A percentile compares a stretch with the other conserved stretches of the same genome.
Evolutionary conservation across 2,329 filamentous ascomycete genomes (phyloP).

Genomic region (Fusarium nodosum): DNA sequence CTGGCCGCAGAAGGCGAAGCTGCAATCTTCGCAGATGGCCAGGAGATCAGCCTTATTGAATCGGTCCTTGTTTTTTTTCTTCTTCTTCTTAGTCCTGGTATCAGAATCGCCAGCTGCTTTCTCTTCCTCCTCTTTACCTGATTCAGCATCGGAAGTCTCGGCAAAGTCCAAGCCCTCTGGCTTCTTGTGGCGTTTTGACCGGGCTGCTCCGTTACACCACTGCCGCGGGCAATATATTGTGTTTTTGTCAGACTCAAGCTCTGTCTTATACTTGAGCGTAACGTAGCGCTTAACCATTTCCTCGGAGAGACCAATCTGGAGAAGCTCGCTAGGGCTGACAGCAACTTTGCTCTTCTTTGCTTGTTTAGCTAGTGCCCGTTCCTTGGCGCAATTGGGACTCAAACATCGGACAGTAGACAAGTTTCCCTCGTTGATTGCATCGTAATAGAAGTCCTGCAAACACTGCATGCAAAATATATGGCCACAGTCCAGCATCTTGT

Average conservation of each 20-base stretch:
- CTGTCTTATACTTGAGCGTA: constrained; percentile 89
- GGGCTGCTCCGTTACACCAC: constrained; percentile 93
- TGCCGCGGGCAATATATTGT: constrained; percentile 92
- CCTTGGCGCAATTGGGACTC: constrained; percentile 81
- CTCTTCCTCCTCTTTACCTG: constrained; percentile 61
- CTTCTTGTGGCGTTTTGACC: constrained; percentile 79
- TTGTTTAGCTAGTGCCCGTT: constrained; percentile 58
- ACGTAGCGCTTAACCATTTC: constrained; percentile 88
- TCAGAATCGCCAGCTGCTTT: constrained; percentile 43
- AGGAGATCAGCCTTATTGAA: constrained; percentile 73
- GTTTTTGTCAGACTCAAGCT: constrained; percentile 90
- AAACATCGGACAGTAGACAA: constrained; percentile 84
- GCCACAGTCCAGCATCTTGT: constrained; percentile 84
- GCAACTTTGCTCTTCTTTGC: constrained; percentile 73
- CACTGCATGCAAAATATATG: constrained; percentile 95
- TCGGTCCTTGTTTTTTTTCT: constrained; percentile 46
- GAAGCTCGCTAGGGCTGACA: constrained; percentile 85
- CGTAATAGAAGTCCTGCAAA: constrained; percentile 89
- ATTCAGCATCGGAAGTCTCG: constrained; percentile 67
- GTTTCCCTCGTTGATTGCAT: constrained; percentile 87
- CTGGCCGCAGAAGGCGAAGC: constrained; percentile 85
- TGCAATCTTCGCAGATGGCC: constrained; percentile 88
- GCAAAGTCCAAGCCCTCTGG: constrained; percentile 74
- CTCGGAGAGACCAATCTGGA: constrained; percentile 79
- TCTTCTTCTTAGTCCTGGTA: constrained; percentile 40